Percentiles rank a stretch among this genome's conserved stretches.
These are phyloP conservation scores for Trametes hirsuta DNA, from an alignment of 1,284 basidiomycete species.

Conservation along the genomic window DNA sequence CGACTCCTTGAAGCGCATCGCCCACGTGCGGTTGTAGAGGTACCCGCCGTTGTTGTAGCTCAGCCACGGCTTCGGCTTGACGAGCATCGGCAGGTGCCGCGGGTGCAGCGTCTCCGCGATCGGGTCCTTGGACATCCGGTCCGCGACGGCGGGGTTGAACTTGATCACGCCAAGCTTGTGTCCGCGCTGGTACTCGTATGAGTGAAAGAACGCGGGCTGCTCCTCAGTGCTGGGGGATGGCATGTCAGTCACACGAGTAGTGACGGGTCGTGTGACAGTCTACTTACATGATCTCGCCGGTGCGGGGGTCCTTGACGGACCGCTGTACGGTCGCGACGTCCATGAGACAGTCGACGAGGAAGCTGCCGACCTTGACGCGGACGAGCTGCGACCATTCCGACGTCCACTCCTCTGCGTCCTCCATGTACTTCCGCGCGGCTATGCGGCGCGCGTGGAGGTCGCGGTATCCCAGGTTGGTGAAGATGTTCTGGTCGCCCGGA, in stretches of 20 bases:
- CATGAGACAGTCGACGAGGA: slow-evolving; percentile 85
- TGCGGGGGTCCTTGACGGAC: slow-evolving; percentile 56
- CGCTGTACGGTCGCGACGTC: slow-evolving; percentile 82
- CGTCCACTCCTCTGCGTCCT: slow-evolving; percentile 71
- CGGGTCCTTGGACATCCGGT: slow-evolving; percentile 80
- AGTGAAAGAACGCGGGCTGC: slow-evolving; percentile 92
- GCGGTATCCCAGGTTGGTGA: slow-evolving; percentile 59
- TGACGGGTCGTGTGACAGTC: not conserved
- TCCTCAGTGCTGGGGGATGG: slow-evolving; percentile 61
- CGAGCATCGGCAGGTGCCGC: slow-evolving; percentile 94
- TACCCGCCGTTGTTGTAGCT: slow-evolving; percentile 81
- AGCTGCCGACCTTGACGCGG: slow-evolving; percentile 81
- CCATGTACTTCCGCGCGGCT: slow-evolving; percentile 66
- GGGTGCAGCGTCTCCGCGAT: slow-evolving; percentile 85
- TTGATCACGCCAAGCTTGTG: slow-evolving; percentile 91
- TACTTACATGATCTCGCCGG: slow-evolving; percentile 61
- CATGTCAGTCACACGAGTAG: not conserved
- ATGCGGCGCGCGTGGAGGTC: slow-evolving; percentile 62
- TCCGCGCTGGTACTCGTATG: slow-evolving; percentile 93
- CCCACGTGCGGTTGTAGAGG: slow-evolving; percentile 38
- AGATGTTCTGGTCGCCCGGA: slow-evolving; percentile 49
- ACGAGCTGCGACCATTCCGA: slow-evolving; percentile 82
- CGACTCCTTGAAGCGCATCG: slow-evolving; percentile 94
- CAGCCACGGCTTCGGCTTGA: slow-evolving; percentile 90
- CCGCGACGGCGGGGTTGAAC: slow-evolving; percentile 82